Conservation (phyloP, 306 rosid species). For the Hippophae gyantsensis region DNA sequence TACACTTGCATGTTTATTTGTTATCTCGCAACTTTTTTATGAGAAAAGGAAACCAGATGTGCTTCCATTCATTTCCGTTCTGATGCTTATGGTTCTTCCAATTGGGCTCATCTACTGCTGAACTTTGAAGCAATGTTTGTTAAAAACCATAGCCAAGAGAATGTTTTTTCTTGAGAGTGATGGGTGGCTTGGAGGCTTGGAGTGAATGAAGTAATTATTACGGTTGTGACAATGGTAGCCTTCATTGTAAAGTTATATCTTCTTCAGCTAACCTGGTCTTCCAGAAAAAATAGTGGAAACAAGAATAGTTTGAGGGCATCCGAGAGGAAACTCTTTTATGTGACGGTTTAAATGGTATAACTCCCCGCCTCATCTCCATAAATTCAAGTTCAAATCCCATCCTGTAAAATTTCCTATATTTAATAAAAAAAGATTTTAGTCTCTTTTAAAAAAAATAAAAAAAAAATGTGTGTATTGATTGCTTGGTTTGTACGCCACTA, state of each 20-base stretch:
- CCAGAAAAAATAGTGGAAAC: conserved; percentile 28
- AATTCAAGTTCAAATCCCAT: no score
- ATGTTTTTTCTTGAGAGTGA: conserved; percentile 17
- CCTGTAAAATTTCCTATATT: no score
- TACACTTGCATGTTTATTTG: conserved; percentile 44
- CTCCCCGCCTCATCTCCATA: no score
- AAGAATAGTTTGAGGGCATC: conserved; percentile 21
- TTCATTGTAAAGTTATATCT: conserved; percentile 51
- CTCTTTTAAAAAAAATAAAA: no score
- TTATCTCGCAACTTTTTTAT: conserved; percentile 45
- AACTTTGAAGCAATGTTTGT: conserved; percentile 51
- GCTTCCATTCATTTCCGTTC: conserved; percentile 44
- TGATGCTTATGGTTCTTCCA: conserved; percentile 43
- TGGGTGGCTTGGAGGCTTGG: conserved; percentile 54
- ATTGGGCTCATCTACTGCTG: conserved; percentile 41
- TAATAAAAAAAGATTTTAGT: no score
- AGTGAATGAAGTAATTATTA: conserved; percentile 37
- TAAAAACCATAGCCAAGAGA: conserved; percentile 11
- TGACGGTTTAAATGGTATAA: no score
- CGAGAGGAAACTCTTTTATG: conserved; percentile 32
- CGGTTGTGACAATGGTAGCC: conserved; percentile 38
- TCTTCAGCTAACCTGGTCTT: conserved; percentile 39
- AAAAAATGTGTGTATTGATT: neutral
- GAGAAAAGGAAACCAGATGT: conserved; percentile 36
- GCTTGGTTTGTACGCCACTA: neutral